Conservation (phyloP, 257 asterid species). For the Rubia yunnanensis region DNA sequence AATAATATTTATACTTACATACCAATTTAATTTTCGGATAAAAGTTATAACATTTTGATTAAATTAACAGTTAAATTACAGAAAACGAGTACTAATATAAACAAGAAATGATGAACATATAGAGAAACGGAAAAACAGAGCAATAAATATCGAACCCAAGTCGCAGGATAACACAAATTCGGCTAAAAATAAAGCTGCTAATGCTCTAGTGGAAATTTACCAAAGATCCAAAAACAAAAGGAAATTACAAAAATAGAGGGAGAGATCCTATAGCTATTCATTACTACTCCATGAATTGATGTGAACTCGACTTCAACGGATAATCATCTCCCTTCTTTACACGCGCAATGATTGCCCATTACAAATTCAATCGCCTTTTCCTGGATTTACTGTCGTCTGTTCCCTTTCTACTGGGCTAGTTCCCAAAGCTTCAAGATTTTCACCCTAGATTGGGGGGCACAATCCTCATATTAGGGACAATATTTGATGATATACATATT, state of each 20-base stretch:
- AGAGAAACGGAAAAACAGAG: conserved; percentile 22
- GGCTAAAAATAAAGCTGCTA: conserved; percentile 8
- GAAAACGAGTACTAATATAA: too few species aligned
- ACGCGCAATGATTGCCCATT: conserved; percentile 23
- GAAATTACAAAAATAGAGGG: neutral
- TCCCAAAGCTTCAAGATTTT: conserved; percentile 17
- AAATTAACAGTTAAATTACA: too few species aligned
- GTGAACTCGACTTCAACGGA: conserved; percentile 11
- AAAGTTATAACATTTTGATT: too few species aligned
- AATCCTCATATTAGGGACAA: conserved; percentile 25
- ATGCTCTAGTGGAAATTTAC: neutral
- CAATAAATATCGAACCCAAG: conserved; percentile 15
- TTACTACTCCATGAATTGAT: conserved; percentile 17
- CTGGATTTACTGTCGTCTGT: conserved; percentile 32
- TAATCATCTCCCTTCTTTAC: conserved; percentile 12
- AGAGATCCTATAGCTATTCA: conserved; percentile 11
- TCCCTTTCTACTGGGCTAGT: conserved; percentile 22
- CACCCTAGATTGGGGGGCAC: conserved; percentile 7
- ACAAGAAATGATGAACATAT: too few species aligned
- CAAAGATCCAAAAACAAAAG: conserved; percentile 1
- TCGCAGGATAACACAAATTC: conserved; percentile 14
- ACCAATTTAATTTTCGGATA: too few species aligned
- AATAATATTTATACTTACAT: too few species aligned
- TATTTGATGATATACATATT: conserved; percentile 2
- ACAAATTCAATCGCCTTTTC: conserved; percentile 20